Evolutionary conservation across 306 rosid genomes (phyloP).

Genomic region (Pyrus pyrifolia): DNA sequence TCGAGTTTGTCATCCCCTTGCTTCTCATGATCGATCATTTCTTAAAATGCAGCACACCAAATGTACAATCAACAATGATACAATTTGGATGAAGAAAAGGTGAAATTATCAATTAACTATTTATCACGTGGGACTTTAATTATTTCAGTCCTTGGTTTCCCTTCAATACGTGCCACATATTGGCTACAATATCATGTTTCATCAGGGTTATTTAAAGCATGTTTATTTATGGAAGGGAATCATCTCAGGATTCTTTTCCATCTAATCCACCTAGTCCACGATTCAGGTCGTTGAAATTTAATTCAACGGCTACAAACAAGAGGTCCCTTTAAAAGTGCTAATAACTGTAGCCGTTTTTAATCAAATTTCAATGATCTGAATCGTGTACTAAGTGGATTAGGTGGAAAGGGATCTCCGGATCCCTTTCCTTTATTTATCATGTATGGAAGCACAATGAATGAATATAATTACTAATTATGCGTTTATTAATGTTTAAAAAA

Average conservation of each 20-base stretch:
- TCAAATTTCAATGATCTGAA: too few species aligned
- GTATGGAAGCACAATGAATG: too few species aligned
- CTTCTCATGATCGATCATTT: conserved; percentile 3
- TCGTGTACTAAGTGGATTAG: too few species aligned
- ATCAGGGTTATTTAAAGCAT: too few species aligned
- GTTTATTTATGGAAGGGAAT: too few species aligned
- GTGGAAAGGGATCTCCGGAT: too few species aligned
- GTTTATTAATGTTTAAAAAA: too few species aligned
- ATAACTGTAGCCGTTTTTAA: rapidly evolving
- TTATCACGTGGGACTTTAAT: background rate
- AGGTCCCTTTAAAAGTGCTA: rapidly evolving
- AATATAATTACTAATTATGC: too few species aligned
- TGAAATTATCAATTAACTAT: background rate
- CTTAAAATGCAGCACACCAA: conserved; percentile 21
- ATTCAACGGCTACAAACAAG: rapidly evolving
- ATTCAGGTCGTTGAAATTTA: rapidly evolving
- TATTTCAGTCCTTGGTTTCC: background rate
- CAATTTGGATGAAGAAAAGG: background rate
- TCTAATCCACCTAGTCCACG: rapidly evolving
- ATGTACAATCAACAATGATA: background rate
- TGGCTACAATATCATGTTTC: too few species aligned
- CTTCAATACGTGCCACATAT: background rate
- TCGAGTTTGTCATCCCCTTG: background rate
- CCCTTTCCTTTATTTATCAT: too few species aligned
- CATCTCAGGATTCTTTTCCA: too few species aligned